A percentile compares a stretch with the other conserved stretches of the same genome.
These are phyloP conservation scores for Lactarius indigo DNA, from an alignment of 768 basidiomycete genomes.

Conservation along the genomic window DNA sequence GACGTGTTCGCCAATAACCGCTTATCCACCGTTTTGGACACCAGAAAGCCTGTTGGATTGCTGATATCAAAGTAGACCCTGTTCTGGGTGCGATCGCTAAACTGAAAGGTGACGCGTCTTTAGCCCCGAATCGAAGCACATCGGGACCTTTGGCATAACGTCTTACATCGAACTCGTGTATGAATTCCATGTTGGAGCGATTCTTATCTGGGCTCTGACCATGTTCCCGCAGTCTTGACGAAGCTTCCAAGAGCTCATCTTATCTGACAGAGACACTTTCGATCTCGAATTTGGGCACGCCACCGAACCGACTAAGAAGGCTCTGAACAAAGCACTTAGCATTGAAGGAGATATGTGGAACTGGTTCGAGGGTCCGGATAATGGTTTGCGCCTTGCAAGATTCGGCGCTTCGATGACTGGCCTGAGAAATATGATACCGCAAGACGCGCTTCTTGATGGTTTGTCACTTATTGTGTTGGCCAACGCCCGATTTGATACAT, in stretches of 20 bases:
- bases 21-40: neutral
- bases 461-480: neutral
- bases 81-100: neutral
- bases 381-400: neutral
- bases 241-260: slow-evolving; percentile 33
- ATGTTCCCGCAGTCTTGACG: slow-evolving; percentile 26
- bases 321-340: no score
- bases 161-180: neutral
- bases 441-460: neutral
- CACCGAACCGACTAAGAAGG: no score
- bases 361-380: no score
- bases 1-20: neutral
- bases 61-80: neutral
- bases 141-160: neutral
- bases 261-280: slow-evolving; percentile 35
- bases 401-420: slow-evolving; percentile 33
- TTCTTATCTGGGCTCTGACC: no score
- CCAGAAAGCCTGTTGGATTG: neutral
- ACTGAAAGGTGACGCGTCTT: neutral
- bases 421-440: slow-evolving; percentile 11
- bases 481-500: no score
- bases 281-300: slow-evolving; percentile 27
- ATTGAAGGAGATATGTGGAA: no score
- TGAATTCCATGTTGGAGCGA: neutral
- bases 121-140: neutral